Conservation (phyloP, 148 eudicot species). For the Cornus suecica region DNA sequence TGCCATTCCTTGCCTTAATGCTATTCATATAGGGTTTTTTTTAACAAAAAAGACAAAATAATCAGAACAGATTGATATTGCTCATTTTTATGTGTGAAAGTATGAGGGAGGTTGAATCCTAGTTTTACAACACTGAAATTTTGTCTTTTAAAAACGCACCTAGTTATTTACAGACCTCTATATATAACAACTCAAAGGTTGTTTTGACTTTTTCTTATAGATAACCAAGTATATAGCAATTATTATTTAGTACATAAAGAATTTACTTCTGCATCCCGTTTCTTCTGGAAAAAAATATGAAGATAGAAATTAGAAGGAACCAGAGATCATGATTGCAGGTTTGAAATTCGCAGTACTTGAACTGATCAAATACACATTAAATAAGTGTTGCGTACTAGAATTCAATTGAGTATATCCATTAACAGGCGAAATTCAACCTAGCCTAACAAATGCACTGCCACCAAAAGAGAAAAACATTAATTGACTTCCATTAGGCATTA, state of each 20-base stretch:
- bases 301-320: neutral
- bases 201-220: neutral
- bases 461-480: neutral
- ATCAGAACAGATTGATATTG: too few species aligned
- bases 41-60: too few species aligned
- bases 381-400: neutral
- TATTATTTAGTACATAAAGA: too few species aligned
- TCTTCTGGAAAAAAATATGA: too few species aligned
- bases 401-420: neutral
- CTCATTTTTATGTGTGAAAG: too few species aligned
- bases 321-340: neutral
- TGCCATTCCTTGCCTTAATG: too few species aligned
- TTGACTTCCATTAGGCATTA: neutral
- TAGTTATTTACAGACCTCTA: neutral
- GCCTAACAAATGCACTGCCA: neutral
- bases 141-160: too few species aligned
- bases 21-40: too few species aligned
- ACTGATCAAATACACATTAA: neutral
- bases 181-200: neutral
- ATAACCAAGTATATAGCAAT: neutral
- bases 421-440: neutral
- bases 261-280: neutral
- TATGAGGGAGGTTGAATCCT: too few species aligned
- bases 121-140: too few species aligned
- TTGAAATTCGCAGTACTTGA: neutral